Conservation (phyloP, 176 grass and related monocot species). For the Metroxylon sagu region DNA sequence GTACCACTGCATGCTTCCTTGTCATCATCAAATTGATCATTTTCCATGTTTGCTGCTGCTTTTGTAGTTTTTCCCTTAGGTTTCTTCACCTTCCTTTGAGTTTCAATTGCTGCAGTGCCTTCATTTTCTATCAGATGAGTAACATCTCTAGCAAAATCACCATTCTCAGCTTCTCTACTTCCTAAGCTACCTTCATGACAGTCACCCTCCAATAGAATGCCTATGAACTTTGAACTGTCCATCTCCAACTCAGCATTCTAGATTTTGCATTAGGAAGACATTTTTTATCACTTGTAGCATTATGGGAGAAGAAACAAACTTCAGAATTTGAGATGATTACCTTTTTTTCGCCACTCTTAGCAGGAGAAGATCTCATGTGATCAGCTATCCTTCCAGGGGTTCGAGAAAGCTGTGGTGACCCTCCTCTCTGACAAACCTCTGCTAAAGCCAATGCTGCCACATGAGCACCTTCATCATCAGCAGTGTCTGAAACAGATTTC, state of each 20-base stretch:
- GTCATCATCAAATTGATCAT: slow-evolving; percentile 57
- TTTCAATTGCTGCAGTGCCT: slow-evolving; percentile 32
- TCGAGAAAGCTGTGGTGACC: slow-evolving; percentile 74
- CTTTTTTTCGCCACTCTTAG: slow-evolving; percentile 62
- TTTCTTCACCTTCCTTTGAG: slow-evolving; percentile 52
- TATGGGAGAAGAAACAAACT: slow-evolving; percentile 6
- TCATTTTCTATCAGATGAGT: slow-evolving; percentile 40
- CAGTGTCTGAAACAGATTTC: slow-evolving; percentile 41
- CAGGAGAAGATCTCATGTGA: slow-evolving; percentile 38
- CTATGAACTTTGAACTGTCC: slow-evolving; percentile 71
- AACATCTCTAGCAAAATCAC: slow-evolving; percentile 40
- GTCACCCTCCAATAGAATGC: slow-evolving; percentile 52
- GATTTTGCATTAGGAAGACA: slow-evolving; percentile 11
- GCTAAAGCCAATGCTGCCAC: slow-evolving; percentile 84
- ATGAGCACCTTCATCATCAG: slow-evolving; percentile 85
- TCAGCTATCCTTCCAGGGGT: slow-evolving; percentile 53
- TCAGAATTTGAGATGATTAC: slow-evolving; percentile 31
- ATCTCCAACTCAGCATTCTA: slow-evolving; percentile 75
- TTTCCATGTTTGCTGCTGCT: slow-evolving; percentile 19
- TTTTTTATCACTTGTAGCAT: no score
- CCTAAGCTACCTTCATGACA: slow-evolving; percentile 75
- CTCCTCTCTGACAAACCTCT: slow-evolving; percentile 75
- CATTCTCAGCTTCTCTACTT: slow-evolving; percentile 87
- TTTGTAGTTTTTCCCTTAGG: slow-evolving; percentile 49
- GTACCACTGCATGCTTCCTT: slow-evolving; percentile 96